A percentile compares a stretch with the other conserved stretches of the same genome.
Conservation (phyloP, 2,329 filamentous ascomycete genomes). For the Lecanicillium sp. region DNA sequence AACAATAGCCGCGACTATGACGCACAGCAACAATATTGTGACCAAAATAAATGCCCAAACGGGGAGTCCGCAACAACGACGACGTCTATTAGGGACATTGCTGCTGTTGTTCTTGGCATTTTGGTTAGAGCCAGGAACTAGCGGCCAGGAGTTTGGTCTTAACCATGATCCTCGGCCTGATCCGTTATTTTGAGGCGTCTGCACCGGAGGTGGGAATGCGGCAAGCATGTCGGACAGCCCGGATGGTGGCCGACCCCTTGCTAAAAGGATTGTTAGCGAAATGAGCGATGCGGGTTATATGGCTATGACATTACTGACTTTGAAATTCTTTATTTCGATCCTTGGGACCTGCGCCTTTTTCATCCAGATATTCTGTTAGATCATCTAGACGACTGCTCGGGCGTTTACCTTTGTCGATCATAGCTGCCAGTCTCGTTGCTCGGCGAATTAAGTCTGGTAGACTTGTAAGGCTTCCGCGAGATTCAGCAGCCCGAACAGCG, state of each 20-base stretch:
- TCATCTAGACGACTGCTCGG: constrained; percentile 52
- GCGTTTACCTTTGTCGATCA: constrained; percentile 73
- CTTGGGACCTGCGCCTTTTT: constrained; percentile 29
- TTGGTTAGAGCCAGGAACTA: constrained; percentile 11
- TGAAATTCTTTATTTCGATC: constrained; percentile 28
- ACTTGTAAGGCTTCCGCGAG: constrained; percentile 83
- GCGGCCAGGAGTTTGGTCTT: constrained; percentile 16
- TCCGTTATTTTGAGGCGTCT: constrained; percentile 30
- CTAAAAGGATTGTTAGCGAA: constrained; percentile 16
- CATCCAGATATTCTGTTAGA: constrained; percentile 40
- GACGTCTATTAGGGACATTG: constrained; percentile 31
- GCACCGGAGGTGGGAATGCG: constrained; percentile 54
- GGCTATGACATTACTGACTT: constrained; percentile 32
- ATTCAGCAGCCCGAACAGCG: constrained; percentile 71
- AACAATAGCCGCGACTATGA: constrained; percentile 74
- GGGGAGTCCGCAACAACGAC: constrained; percentile 76
- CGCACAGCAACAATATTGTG: constrained; percentile 55
- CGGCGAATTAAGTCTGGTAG: constrained; percentile 83
- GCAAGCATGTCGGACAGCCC: constrained; percentile 57
- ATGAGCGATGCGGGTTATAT: no score
- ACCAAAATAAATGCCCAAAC: constrained; percentile 66
- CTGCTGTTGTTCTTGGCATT: constrained; percentile 20
- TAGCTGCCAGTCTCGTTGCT: constrained; percentile 76
- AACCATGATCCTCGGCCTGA: constrained; percentile 40
- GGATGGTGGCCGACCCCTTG: constrained; percentile 38